Conservation (phyloP, 768 basidiomycete genomes). For the Naganishia antarctica region DNA sequence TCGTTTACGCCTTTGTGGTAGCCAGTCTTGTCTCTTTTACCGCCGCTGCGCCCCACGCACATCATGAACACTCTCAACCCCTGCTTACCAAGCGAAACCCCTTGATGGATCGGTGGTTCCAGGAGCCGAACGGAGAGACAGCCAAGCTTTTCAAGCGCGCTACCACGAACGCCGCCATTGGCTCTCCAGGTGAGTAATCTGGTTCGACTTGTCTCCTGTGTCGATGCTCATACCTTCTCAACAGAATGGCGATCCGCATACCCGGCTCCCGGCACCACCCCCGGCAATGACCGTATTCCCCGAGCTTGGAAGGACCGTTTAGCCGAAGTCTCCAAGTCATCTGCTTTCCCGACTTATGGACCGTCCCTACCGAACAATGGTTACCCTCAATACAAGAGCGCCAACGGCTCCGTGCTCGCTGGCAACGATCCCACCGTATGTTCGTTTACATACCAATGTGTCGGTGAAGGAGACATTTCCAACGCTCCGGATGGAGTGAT, state of each 20-base stretch:
- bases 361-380: constrained; percentile 50
- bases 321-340: constrained; percentile 53
- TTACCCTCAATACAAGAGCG: constrained; percentile 39
- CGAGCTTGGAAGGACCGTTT: constrained; percentile 68
- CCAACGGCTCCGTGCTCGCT: constrained; percentile 35
- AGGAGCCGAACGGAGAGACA: constrained; percentile 15
- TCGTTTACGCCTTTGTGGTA: not conserved
- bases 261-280: constrained; percentile 53
- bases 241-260: constrained; percentile 64
- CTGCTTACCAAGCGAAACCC: not conserved
- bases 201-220: not conserved
- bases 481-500: constrained; percentile 68
- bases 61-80: constrained; percentile 14
- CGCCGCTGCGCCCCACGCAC: constrained; percentile 9
- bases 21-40: not conserved
- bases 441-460: constrained; percentile 70
- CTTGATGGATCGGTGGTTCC: constrained; percentile 20
- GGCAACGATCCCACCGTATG: constrained; percentile 58
- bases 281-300: constrained; percentile 59
- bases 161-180: not conserved
- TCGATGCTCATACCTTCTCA: not conserved
- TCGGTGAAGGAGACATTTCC: constrained; percentile 62
- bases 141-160: constrained; percentile 26
- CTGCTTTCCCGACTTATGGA: constrained; percentile 24
- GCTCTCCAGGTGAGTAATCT: not conserved